Evolutionary conservation across 2,329 filamentous ascomycete species (phyloP), one percentile per base, ranked within the genome.

Genomic region (Penicillium sp.): DNA sequence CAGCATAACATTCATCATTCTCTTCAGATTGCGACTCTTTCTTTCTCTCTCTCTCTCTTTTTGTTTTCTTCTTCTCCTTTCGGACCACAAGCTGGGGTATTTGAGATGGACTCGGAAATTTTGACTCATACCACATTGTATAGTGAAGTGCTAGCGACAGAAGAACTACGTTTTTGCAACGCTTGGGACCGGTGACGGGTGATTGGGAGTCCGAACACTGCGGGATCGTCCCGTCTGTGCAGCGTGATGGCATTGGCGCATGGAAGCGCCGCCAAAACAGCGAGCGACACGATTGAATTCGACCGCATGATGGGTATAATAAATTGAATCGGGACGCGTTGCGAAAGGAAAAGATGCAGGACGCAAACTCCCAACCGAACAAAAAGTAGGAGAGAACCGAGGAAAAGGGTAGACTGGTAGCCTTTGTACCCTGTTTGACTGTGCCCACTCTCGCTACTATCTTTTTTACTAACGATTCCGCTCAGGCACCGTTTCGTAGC

Each of bases 161-260:
- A 13, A 12, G 29, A 33, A 33, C 29, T 33, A 12, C 29, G 29
- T 33, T 33, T 33, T 12, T 33, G 29, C 9, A 33, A 33, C 5
- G 29, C 29, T 13, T 33, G 29, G 29, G 29, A 45, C 10, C 43
- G 38, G 26, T 56, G 44, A 41, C 39, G 50, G 16, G 28, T 15
- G 42, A 56, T 47, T 13, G 53, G 49, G 12, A 56, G 50, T 24
- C 23, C 42, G 12, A 53, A 26, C 1, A 56, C 53, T 3, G 53
- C 53, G 1, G 53, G 53, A 26, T 56, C 44, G 33, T 52, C 47
- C 5, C 49, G 49, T 28, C 45, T 56, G 47, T 56, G 53, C 23
- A 56, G 41, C 4, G 50, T 56, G 18, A 56, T 52, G 12, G 53
- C 53, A 50, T 44, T 47, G 36, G 31, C 46, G 28, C 38, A 50